These are phyloP conservation scores for Coniosporium tulheliwenetii DNA, from an alignment of 2,329 filamentous ascomycete genomes.

Conservation along the genomic window DNA sequence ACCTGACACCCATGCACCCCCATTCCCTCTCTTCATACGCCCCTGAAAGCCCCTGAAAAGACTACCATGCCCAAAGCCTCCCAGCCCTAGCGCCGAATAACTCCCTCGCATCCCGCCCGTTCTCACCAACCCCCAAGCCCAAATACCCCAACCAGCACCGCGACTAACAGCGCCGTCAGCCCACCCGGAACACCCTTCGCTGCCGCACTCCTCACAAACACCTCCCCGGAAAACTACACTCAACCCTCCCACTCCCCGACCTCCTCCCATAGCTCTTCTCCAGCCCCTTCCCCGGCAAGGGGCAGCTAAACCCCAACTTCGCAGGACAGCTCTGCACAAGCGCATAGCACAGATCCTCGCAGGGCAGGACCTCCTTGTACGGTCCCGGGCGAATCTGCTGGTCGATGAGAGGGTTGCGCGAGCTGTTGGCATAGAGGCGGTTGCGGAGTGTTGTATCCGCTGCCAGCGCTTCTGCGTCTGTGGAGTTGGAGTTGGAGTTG, in stretches of 20 bases:
- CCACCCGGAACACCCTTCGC: not conserved
- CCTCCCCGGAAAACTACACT: slow-evolving; percentile 19
- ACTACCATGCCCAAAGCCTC: too few species aligned
- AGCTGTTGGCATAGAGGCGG: slow-evolving; percentile 33
- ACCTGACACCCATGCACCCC: too few species aligned
- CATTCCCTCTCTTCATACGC: too few species aligned
- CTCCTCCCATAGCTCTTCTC: slow-evolving; percentile 34
- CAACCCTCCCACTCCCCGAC: slow-evolving; percentile 9
- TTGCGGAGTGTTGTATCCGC: slow-evolving; percentile 6
- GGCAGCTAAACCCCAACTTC: slow-evolving; percentile 60
- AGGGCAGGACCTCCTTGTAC: slow-evolving; percentile 86
- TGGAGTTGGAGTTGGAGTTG: slow-evolving; percentile 11
- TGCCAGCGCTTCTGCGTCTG: slow-evolving; percentile 4
- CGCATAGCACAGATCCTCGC: slow-evolving; percentile 72
- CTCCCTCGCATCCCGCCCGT: too few species aligned
- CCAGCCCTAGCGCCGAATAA: too few species aligned
- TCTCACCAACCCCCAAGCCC: not conserved
- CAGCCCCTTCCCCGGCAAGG: slow-evolving; percentile 30
- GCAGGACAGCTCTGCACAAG: slow-evolving; percentile 77
- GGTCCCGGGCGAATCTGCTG: slow-evolving; percentile 59
- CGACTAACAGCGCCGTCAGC: not conserved
- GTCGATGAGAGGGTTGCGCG: slow-evolving; percentile 60
- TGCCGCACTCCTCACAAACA: slow-evolving; percentile 2
- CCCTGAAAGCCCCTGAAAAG: too few species aligned
- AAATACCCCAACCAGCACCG: not conserved